Evolutionary conservation across 2,329 filamentous ascomycete species (phyloP).

Genomic region (Cordyceps fumosorosea): DNA sequence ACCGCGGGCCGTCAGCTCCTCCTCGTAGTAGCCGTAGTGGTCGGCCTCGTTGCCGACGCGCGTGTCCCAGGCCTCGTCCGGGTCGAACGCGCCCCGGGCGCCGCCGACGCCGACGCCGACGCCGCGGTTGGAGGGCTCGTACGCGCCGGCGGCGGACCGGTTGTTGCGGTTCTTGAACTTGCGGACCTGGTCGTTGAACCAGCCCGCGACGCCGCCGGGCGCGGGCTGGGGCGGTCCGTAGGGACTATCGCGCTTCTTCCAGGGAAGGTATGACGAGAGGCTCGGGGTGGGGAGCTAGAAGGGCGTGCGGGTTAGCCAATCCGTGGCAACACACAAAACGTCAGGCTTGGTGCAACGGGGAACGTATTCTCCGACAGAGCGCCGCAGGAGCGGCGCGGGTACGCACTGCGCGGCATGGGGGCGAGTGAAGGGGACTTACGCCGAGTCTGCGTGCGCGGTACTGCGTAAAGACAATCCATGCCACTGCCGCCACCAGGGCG

Average conservation of each 20-base stretch:
- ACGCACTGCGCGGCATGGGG: background rate
- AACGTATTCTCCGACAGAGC: background rate
- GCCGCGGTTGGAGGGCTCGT: conserved; percentile 49
- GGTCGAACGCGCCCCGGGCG: conserved; percentile 64
- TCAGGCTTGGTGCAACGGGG: background rate
- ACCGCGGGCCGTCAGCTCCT: conserved; percentile 49
- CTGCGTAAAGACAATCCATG: conserved; percentile 67
- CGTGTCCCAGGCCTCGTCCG: conserved; percentile 81
- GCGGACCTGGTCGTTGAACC: conserved; percentile 62
- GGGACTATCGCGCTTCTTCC: conserved; percentile 44
- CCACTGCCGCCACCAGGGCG: conserved; percentile 47
- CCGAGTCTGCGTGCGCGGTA: conserved; percentile 67
- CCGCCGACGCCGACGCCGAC: conserved; percentile 37
- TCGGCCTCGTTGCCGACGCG: conserved; percentile 70
- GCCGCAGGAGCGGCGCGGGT: background rate
- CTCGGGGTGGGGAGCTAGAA: conserved; percentile 61
- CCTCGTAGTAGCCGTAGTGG: conserved; percentile 60
- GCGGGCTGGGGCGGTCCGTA: conserved; percentile 49
- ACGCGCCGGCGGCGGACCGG: conserved; percentile 62
- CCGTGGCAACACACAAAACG: background rate
- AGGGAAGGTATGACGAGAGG: conserved; percentile 64
- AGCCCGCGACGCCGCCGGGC: conserved; percentile 60
- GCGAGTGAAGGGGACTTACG: conserved; percentile 33
- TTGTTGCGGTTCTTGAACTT: conserved; percentile 59
- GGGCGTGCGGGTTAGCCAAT: background rate